Evolutionary conservation across 169 alveolate species (phyloP).

Genomic region (Plasmodium yoelii): DNA sequence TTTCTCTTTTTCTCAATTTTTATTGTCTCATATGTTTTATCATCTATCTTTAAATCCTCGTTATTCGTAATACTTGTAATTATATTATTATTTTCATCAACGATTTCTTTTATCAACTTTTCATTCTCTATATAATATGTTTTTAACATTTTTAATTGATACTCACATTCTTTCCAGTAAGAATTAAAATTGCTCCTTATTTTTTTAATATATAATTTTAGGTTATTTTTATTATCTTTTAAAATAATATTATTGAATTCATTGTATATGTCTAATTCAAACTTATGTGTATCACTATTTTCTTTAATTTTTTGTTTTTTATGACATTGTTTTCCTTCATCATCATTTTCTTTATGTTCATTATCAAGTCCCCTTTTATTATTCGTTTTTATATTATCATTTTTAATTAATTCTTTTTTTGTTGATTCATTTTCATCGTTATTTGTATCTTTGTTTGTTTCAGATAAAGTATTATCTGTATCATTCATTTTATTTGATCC

Average conservation of each 20-base stretch:
- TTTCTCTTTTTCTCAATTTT: constrained; percentile 66
- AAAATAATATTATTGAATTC: constrained; percentile 32
- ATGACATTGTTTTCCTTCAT: neutral
- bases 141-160: constrained; percentile 39
- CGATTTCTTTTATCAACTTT: constrained; percentile 64
- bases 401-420: constrained; percentile 20
- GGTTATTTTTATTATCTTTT: constrained; percentile 24
- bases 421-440: constrained; percentile 11
- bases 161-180: constrained; percentile 68
- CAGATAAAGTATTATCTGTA: neutral
- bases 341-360: constrained; percentile 18
- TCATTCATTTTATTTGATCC: constrained; percentile 12
- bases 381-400: constrained; percentile 15
- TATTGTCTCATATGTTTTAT: neutral
- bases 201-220: constrained; percentile 44
- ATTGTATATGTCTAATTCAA: constrained; percentile 52
- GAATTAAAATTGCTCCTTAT: constrained; percentile 30
- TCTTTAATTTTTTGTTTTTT: constrained; percentile 41
- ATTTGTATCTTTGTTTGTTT: neutral
- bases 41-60: neutral
- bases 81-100: constrained; percentile 38
- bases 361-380: constrained; percentile 38
- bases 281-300: neutral
- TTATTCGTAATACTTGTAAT: constrained; percentile 4
- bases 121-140: constrained; percentile 55